Evolutionary conservation across 75 land plant species (phyloP), one percentile per base, ranked within the genome.

Genomic region (Pinus albicaulis): DNA sequence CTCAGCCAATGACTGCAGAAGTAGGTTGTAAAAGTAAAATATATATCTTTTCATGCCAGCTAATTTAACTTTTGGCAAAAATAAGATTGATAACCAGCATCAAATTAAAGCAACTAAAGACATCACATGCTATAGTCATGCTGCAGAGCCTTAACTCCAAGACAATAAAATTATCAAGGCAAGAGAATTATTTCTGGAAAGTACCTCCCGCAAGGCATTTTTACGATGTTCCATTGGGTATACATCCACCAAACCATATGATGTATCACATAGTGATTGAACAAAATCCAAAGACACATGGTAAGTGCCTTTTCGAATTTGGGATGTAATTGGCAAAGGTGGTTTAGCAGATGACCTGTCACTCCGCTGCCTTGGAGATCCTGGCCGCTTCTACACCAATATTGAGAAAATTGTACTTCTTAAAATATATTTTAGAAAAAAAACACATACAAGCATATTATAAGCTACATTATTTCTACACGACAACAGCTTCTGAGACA

Each of bases 201-300:
- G 26, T 80, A 98, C 99, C 98, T 98, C 99, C 72, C 83, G 81
- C 74, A 98, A 89, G 74, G 99, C 89, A 78, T 79, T 84, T 80
- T 85, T 92, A 56, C 99, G 90, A 69, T 98, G 94, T 83, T 98
- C 98, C 88, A 95, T 79, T 7, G 99, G 99, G 84, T 90, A 92
- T 14, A 94, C 78, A 84, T 98, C 98, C n/a, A 93, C 91, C 56
- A 98, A 84, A 38, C 92, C 92, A 66, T 92, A 91, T 31, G 99
- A 95, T 60, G 93, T 98, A 41, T 98, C 99, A 88, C 99, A 95
- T 74, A 98, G 82, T 14, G 94, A 85, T 44, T 89, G 93, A 16
- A 98, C 98, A 86, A 98, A 95, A 44, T 98, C 99, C 78, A 98
- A 78, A 7, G 99, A 95, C 57, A 85, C 94, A 81, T 98, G 96